A percentile compares a stretch with the other conserved stretches of the same genome.
These are phyloP conservation scores for Podospora bellae-mahoneyi DNA, from an alignment of 495 filamentous ascomycete species.

Conservation along the genomic window DNA sequence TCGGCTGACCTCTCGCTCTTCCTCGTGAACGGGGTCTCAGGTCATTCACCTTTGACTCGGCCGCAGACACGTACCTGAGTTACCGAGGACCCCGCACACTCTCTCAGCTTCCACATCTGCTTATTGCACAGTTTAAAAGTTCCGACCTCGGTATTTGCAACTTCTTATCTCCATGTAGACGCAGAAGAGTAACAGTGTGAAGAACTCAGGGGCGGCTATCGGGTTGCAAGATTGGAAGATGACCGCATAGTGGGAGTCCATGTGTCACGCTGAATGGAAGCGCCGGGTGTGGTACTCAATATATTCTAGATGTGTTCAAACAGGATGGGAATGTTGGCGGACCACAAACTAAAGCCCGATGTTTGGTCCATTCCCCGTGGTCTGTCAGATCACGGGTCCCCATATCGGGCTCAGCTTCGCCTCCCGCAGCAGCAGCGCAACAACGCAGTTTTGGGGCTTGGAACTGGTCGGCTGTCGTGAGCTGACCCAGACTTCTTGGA, in stretches of 20 bases:
- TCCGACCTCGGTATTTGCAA: not conserved
- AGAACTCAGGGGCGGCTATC: slow-evolving; percentile 1
- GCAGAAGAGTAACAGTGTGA: not conserved
- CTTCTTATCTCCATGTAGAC: not conserved
- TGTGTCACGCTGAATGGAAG: not conserved
- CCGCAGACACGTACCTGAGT: too few relatives aligned
- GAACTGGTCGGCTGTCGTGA: not conserved
- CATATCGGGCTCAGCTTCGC: not conserved
- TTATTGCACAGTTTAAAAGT: not conserved
- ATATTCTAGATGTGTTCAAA: not conserved
- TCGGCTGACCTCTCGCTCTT: not conserved
- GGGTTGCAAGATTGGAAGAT: not conserved
- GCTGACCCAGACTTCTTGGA: not conserved
- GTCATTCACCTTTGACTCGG: not conserved
- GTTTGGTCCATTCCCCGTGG: not conserved
- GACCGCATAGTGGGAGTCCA: not conserved
- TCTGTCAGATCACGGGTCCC: not conserved
- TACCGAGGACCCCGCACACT: too few relatives aligned
- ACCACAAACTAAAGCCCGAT: not conserved
- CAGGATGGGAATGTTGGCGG: not conserved
- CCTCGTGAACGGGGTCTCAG: not conserved
- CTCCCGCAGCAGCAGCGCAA: not conserved
- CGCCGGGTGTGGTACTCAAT: not conserved
- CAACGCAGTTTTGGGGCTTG: not conserved
- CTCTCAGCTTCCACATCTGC: not conserved